Base-by-base conservation (phyloP, 2,329 filamentous ascomycete species). In the Blumeriella jaapii region DNA sequence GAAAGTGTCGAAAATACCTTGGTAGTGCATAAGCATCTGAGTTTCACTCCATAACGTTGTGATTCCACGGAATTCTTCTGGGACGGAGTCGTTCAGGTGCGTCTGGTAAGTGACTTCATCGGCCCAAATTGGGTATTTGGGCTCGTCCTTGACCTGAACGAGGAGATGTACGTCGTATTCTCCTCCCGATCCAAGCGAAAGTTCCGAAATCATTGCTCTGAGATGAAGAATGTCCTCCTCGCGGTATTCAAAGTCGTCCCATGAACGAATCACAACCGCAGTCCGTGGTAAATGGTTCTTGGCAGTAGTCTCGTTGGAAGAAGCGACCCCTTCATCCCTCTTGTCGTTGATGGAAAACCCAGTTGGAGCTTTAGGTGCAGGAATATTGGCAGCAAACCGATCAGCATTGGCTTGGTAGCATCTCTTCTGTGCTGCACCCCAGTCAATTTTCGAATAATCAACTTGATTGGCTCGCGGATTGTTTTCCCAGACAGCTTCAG, bases 21-120 rank as follows among this genome's bases (percentile, higher is more conserved):
- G 82, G 59, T 96, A 98, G 49, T 93, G 70, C 39, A 86, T 73
- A 34, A 80, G 68, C 86, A 96, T 95, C 59, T 95, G 86, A 15
- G 81, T 79, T 58, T 93, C 86, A 0, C 84, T 91, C 91, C 91
- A 98, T 5, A 96, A 68, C 0, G 83, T 93, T 13, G 82, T 82
- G 54, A 98, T 77, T 29, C 83, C 83, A 47, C 73, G 79, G 61
- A 98, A 95, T 54, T 98, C 91, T 45, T 75, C 68, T 0, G 91
- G 82, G 9, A 89, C 70, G 16, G 72, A 71, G 31, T 80, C 73
- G 34, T 72, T 64, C 55, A 81, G 79, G 38, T 68, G 79, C 53
- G 67, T 68, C 54, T 69, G 65, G 62, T 78, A 95, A 31, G 67
- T 67, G 29, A 74, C 71, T 34, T 76, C 65, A 47, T 84, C 79